Base-by-base conservation (phyloP, 805 yeast species). In the Wickerhamiella galacta region DNA sequence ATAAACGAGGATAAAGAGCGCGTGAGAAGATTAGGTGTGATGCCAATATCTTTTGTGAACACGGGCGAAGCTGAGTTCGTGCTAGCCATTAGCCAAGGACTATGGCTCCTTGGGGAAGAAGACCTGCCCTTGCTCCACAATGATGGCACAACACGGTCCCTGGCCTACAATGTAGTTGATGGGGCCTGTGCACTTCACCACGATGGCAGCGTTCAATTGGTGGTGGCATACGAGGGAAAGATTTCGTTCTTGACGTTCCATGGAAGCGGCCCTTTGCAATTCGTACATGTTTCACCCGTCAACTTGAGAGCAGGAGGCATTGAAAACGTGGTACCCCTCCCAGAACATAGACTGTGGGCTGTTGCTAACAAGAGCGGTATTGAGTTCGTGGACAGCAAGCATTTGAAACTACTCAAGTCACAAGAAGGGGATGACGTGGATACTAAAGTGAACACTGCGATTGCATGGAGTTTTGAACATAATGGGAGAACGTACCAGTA, bases 381-480 rank as follows among this genome's bases (percentile, higher is more conserved):
- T 11, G 14, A 6, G 10, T 34, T 34, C 15, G 17, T 29, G 12
- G 36, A 34, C n/a, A 19, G 16, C 11, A 34, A 34, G 15, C 33
- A 16, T 12, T 21, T 25, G 17, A 21, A 10, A 2, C 6, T 10
- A 2, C 19, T 34, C 16, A 34, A 25, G 17, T 9, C 14, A 4
- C 15, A 18, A 2, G 14, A 20, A 4, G 33, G 30, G n/a, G 18
- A 29, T 10, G 18, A 28, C 20, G 6, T n/a, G 5, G 10, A 25
- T 17, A 30, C 20, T 10, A 4, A n/a, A 8, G 16, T 29, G n/a
- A 29, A 27, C 5, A 30, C 33, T 3, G 10, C 24, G 8, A n/a
- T 19, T 6, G 16, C 25, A 14, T 29, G 32, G 33, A 17, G 25
- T 6, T 20, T 34, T n/a, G 25, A 34, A 27, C 26, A 5, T 3